A percentile compares a stretch with the other conserved stretches of the same genome.
phyloP scores from a whole-genome alignment of 1,139 yeast genomes.

The Debaryomyces subglobosus region DNA sequence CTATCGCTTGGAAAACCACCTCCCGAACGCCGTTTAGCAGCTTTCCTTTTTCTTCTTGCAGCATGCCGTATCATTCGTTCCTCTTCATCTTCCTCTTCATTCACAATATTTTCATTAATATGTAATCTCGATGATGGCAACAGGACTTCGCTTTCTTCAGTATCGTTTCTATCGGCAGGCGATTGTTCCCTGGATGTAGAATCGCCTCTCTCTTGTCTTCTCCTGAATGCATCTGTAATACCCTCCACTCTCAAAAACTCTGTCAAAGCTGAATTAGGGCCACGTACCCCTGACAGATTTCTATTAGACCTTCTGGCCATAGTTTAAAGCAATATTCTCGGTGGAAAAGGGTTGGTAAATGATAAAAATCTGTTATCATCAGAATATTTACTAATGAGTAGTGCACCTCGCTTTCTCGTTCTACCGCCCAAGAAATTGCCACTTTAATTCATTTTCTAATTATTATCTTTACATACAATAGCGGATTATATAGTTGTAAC shows the following conservation, averaged over 20 bases:
- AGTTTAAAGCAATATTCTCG: not conserved
- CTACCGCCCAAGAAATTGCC: slow-evolving; percentile 2
- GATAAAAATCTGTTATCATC: slow-evolving; percentile 1
- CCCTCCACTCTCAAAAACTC: slow-evolving; percentile 81
- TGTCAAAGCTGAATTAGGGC: slow-evolving; percentile 80
- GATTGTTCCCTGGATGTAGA: slow-evolving; percentile 14
- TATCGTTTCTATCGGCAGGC: slow-evolving; percentile 16
- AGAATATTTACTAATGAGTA: slow-evolving; percentile 1
- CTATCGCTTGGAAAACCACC: slow-evolving; percentile 21
- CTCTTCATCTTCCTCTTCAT: slow-evolving; percentile 29
- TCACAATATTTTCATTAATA: not conserved
- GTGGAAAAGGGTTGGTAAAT: not conserved
- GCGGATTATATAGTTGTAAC: not conserved
- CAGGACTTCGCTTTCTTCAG: slow-evolving; percentile 33
- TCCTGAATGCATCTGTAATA: slow-evolving; percentile 78
- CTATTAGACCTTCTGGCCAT: slow-evolving; percentile 29
- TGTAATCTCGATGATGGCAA: not conserved
- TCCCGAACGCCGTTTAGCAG: slow-evolving; percentile 31
- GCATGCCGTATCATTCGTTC: slow-evolving; percentile 43
- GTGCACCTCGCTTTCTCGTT: slow-evolving; percentile 6
- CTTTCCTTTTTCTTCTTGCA: slow-evolving; percentile 37
- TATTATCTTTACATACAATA: not conserved
- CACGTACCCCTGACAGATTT: slow-evolving; percentile 53
- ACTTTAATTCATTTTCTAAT: slow-evolving; percentile 1
- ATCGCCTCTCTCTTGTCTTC: slow-evolving; percentile 23